phyloP scores from a whole-genome alignment of 73 alveolate genomes.

The Paramecium sexaurelia region DNA sequence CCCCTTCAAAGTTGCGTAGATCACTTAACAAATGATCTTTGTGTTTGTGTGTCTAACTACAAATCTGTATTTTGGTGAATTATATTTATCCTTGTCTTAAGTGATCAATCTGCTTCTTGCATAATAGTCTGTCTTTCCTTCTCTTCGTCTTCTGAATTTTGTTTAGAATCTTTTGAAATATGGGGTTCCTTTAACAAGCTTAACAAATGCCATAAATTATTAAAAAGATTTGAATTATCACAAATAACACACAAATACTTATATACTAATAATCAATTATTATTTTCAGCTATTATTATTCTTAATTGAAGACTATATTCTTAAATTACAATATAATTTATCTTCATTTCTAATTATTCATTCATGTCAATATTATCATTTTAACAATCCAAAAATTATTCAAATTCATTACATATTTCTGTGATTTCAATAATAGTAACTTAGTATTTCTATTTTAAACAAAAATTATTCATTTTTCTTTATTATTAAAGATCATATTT shows the following conservation, averaged over 20 bases:
- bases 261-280: background rate
- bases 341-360: no score
- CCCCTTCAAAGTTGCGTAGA: slow-evolving; percentile 97
- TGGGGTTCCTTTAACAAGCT: slow-evolving; percentile 96
- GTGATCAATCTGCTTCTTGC: slow-evolving; percentile 97
- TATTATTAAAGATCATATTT: no score
- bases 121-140: slow-evolving; percentile 99
- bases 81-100: slow-evolving; percentile 99
- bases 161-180: slow-evolving; percentile 99
- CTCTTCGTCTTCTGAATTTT: slow-evolving; percentile 98
- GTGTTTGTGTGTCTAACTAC: slow-evolving; percentile 99
- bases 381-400: no score
- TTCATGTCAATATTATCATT: no score
- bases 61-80: slow-evolving; percentile 99
- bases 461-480: no score
- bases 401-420: background rate
- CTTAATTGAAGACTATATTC: background rate
- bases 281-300: background rate
- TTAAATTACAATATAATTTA: no score
- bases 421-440: background rate
- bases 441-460: no score
- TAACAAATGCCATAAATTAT: slow-evolving; percentile 96
- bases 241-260: background rate
- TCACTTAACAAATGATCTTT: slow-evolving; percentile 95
- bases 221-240: slow-evolving; percentile 33